These are phyloP conservation scores for Podaxis carcinomalis DNA, from an alignment of 768 basidiomycete genomes.

Conservation along the genomic window DNA sequence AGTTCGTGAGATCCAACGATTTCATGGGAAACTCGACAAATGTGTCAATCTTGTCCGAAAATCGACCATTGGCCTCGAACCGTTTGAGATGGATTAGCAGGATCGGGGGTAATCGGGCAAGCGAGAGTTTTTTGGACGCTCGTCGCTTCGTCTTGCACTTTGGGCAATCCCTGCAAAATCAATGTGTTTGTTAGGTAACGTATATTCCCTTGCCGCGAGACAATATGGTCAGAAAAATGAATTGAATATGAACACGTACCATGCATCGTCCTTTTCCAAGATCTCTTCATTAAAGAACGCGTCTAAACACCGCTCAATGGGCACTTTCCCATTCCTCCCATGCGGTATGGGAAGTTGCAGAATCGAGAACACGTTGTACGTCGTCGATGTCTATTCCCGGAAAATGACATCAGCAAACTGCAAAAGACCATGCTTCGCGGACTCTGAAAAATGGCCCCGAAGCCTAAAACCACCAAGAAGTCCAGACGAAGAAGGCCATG, in stretches of 20 bases:
- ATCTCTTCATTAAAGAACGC: conserved; percentile 88
- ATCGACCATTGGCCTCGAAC: conserved; percentile 86
- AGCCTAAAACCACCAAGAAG: neutral
- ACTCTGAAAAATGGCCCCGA: conserved; percentile 1
- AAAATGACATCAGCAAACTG: neutral
- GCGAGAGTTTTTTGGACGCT: conserved; percentile 81
- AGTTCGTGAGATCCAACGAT: conserved; percentile 61
- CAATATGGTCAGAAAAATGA: neutral
- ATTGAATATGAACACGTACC: conserved; percentile 46
- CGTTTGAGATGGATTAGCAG: conserved; percentile 90
- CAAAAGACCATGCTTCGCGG: neutral
- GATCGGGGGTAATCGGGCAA: conserved; percentile 91
- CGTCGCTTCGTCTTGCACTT: conserved; percentile 85
- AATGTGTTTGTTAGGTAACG: neutral
- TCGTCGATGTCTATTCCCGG: conserved; percentile 80
- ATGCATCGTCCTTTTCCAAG: conserved; percentile 90
- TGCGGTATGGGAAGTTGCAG: conserved; percentile 86
- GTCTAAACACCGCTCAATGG: conserved; percentile 79
- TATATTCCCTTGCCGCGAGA: neutral
- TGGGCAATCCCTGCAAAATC: conserved; percentile 77
- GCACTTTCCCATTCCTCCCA: conserved; percentile 54
- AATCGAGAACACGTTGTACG: conserved; percentile 96
- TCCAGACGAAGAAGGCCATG: neutral
- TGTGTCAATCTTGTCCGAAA: conserved; percentile 96
- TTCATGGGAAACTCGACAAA: conserved; percentile 85